Evolutionary conservation across 2,329 filamentous ascomycete species (phyloP), one percentile per base, ranked within the genome.

Genomic region (Aspergillus sojae): DNA sequence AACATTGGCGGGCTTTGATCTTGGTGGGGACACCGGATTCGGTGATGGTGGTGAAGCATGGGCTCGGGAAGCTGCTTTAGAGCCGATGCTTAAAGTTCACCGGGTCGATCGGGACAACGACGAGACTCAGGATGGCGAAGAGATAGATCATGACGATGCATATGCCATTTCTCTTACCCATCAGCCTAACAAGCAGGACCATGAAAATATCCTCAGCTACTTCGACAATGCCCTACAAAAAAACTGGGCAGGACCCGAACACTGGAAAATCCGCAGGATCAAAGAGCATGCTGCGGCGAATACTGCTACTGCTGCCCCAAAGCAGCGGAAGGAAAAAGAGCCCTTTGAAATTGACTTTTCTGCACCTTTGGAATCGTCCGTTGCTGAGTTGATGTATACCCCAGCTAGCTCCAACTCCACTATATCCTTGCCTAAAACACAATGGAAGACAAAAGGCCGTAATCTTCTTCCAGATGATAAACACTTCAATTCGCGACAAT

Each of bases 201-300:
- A 97, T 74, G 93, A 98, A 70, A 94, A 97, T 72, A 97, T 99
- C 62, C 85, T 99, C n/a, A 91, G 92, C 74, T 99, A 98, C 81
- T 99, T 99, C 74, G 95, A 99, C 77, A 93, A 97, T 73, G 94
- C 94, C 2, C 81, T 98, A 50, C 92, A 95, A 75, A 98, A 97
- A 85, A 97, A 97, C 73, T 99, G 95, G 94, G 90, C 91, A 6
- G 96, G 93, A 56, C 94, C 95, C n/a, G 95, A 98, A 77, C 95
- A 99, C 79, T 99, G 95, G 95, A 90, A 94, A 69, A 98, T 99
- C 74, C 87, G 92, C 66, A 93, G 93, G 74, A 95, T 99, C 78
- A 98, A 98, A 71, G 86, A 89, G 61, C 83, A 94, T 77, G 84
- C 88, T 9, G 82, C 85, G 10, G 83, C 86, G 16, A 81, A 80